Conservation (phyloP, 1,284 basidiomycete genomes). For the Fomitopsis betulina region DNA sequence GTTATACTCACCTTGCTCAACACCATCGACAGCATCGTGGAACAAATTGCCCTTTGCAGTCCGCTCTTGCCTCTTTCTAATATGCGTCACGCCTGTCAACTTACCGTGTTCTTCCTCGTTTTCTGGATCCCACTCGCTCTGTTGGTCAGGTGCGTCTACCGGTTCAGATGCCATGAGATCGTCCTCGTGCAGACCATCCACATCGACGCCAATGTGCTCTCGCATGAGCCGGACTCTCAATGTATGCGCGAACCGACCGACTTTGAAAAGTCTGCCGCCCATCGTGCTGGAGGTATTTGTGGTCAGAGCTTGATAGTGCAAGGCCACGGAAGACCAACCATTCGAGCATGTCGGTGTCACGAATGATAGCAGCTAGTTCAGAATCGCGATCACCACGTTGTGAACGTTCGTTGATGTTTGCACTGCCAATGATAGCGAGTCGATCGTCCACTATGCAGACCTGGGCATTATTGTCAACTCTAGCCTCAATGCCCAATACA, state of each 20-base stretch:
- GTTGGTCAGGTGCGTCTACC: slow-evolving; percentile 45
- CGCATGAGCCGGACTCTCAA: slow-evolving; percentile 93
- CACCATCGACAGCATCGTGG: slow-evolving; percentile 34
- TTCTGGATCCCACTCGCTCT: slow-evolving; percentile 78
- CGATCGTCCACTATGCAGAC: slow-evolving; percentile 95
- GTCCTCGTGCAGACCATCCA: slow-evolving; percentile 84
- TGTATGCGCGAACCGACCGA: slow-evolving; percentile 95
- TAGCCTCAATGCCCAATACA: background rate
- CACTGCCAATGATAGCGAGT: slow-evolving; percentile 96
- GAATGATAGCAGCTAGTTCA: slow-evolving; percentile 87
- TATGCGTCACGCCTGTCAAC: slow-evolving; percentile 32
- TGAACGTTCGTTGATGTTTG: slow-evolving; percentile 98
- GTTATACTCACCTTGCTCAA: slow-evolving; percentile 45
- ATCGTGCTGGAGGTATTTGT: slow-evolving; percentile 60
- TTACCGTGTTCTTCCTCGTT: slow-evolving; percentile 58
- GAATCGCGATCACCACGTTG: slow-evolving; percentile 96
- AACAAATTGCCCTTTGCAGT: slow-evolving; percentile 33
- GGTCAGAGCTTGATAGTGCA: slow-evolving; percentile 8
- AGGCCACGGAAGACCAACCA: slow-evolving; percentile 43
- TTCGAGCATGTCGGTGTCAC: slow-evolving; percentile 96
- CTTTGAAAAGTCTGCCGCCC: slow-evolving; percentile 93
- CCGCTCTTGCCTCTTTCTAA: slow-evolving; percentile 30
- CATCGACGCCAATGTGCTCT: slow-evolving; percentile 94
- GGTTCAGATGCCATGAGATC: slow-evolving; percentile 60
- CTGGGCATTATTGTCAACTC: slow-evolving; percentile 20